Conservation (phyloP, 257 asterid genomes). For the Solanum chaucha region DNA sequence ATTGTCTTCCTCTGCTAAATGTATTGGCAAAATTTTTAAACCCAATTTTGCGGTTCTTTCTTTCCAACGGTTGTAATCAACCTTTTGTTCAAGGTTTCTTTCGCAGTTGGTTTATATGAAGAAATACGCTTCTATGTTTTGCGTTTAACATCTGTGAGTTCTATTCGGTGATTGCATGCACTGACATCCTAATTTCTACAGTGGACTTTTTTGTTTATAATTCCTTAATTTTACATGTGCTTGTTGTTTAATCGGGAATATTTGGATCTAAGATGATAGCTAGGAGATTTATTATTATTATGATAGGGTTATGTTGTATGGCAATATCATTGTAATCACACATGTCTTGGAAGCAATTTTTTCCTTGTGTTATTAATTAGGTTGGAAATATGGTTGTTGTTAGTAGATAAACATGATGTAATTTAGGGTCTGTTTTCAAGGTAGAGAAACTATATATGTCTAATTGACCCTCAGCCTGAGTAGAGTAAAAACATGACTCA, state of each 20-base stretch:
- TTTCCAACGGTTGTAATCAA: background rate
- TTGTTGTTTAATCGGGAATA: background rate
- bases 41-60: background rate
- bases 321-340: too few species aligned
- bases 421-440: too few species aligned
- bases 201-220: background rate
- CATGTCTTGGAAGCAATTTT: too few species aligned
- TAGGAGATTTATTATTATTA: background rate
- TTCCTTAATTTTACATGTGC: background rate
- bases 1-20: background rate
- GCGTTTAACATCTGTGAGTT: background rate
- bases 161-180: background rate
- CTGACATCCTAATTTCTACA: too few species aligned
- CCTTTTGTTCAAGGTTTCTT: background rate
- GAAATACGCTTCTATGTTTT: background rate
- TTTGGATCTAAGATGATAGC: too few species aligned
- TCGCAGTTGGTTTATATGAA: background rate
- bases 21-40: background rate
- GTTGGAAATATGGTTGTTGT: too few species aligned
- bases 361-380: too few species aligned
- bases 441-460: too few species aligned
- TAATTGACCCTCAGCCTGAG: too few species aligned
- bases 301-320: background rate
- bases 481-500: too few species aligned
- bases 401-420: too few species aligned